Evolutionary conservation across 208 protist genomes (phyloP).

Genomic region (Wallacemonas sp.): DNA sequence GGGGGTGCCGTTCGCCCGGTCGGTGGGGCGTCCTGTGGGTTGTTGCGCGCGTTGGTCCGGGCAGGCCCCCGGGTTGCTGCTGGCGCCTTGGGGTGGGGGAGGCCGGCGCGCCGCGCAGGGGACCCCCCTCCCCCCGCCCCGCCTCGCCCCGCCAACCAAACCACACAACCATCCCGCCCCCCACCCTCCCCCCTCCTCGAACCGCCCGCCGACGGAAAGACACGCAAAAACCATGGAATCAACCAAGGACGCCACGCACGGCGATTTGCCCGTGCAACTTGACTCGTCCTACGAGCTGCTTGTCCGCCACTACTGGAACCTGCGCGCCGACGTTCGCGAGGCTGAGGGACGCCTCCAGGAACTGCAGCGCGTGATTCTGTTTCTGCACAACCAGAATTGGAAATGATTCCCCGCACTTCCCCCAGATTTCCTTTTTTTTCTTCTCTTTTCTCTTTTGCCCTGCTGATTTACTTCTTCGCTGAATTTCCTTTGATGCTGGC

Average conservation of each 20-base stretch:
- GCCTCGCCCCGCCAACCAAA: background rate
- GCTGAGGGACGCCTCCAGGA: constrained; percentile 49
- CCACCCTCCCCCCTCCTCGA: background rate
- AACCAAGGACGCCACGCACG: background rate
- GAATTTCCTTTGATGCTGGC: no score
- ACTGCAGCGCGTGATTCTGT: constrained; percentile 40
- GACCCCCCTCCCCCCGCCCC: no score
- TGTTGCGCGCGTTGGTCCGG: no score
- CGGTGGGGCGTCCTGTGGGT: no score
- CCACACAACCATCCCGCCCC: background rate
- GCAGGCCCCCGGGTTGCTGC: no score
- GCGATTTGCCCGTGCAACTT: background rate
- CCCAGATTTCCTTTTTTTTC: constrained; percentile 18
- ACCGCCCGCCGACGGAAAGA: background rate
- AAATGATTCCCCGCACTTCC: background rate
- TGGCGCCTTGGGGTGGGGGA: no score
- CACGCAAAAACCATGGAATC: background rate
- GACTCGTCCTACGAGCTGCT: constrained; percentile 20
- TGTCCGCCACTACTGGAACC: constrained; percentile 47
- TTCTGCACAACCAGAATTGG: constrained; percentile 51
- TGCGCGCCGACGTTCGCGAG: constrained; percentile 36
- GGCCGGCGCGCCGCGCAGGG: no score
- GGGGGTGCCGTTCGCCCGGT: no score
- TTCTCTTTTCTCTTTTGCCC: constrained; percentile 9
- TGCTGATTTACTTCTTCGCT: background rate